Base-by-base conservation (phyloP, 2,329 filamentous ascomycete species). In the Nigrospora oryzae region DNA sequence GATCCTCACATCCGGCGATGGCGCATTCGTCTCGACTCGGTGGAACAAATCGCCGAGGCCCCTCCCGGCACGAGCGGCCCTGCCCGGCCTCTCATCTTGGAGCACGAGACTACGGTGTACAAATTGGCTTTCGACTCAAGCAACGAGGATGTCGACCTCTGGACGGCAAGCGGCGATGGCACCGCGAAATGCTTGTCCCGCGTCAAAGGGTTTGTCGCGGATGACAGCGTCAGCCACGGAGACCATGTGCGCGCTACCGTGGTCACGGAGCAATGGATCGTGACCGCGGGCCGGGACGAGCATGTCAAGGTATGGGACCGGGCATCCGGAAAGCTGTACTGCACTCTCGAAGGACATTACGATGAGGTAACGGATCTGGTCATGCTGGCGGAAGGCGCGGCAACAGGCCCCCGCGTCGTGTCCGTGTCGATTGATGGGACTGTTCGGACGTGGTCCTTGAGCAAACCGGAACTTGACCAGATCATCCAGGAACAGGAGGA, bases 131-230 rank as follows among this genome's bases (percentile, higher is more conserved):
- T 95, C 55, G 84, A 89, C 51, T 59, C 63, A 14, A 67, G 71
- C 6, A 68, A 66, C 32, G 79, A 81, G 7, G 75, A 78, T 12
- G 81, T 77, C 31, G 87, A 96, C 55, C 67, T 96, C 13, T 97
- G 89, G 89, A 96, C 91, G 8, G 86, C 90, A 6, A 95, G 89
- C 48, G 89, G 89, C 5, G 93, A 98, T 62, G 93, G 89, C 54
- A 89, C 85, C 1, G 82, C 82, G 2, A 93, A 91, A 62, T 90
- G 88, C 54, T 74, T 96, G 10, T 75, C 83, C 1, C 74, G 89
- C 43, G 69, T 74, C 19, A 79, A 77, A 38, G 73, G 73, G 15
- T 96, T 89, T 74, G 77, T 75, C 38, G 66, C 77, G 4, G 88
- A 91, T 47, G 84, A 90, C 44, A 75, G 68, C 1, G 78, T 95